phyloP scores from a whole-genome alignment of 768 basidiomycete genomes.

The Agaricus subrufescens region DNA sequence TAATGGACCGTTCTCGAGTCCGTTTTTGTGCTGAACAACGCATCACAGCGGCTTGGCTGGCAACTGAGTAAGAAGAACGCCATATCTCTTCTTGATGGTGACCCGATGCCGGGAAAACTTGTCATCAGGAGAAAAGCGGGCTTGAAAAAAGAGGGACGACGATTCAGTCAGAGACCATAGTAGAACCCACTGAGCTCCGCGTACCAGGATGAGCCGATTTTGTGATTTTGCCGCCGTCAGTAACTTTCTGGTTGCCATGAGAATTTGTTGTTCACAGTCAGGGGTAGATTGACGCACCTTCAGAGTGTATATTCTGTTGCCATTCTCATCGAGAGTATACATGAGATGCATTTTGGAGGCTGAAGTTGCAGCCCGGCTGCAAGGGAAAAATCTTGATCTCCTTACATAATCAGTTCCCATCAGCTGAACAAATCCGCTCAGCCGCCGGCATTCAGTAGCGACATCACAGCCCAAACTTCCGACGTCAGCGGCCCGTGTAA shows the following conservation, averaged over 20 bases:
- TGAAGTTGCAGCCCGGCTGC: not conserved
- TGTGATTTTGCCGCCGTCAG: conserved; percentile 74
- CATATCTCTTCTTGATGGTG: conserved; percentile 91
- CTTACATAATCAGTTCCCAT: conserved; percentile 5
- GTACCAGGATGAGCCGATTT: conserved; percentile 97
- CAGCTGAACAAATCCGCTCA: not conserved
- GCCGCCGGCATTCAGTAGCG: too few relatives aligned
- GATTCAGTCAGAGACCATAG: conserved; percentile 2
- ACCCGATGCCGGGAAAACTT: conserved; percentile 98
- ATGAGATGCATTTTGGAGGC: conserved; percentile 84
- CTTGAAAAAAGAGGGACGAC: conserved; percentile 31
- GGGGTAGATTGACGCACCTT: conserved; percentile 53
- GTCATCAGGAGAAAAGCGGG: conserved; percentile 98
- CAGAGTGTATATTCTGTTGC: conserved; percentile 87
- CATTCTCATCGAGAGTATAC: conserved; percentile 78
- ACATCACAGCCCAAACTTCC: too few relatives aligned
- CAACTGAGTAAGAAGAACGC: conserved; percentile 84
- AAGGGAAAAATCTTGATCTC: not conserved
- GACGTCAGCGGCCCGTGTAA: too few relatives aligned
- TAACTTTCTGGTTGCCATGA: conserved; percentile 64
- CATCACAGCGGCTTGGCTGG: conserved; percentile 82
- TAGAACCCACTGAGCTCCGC: conserved; percentile 15
- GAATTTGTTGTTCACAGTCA: not conserved
- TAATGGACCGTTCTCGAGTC: too few relatives aligned
- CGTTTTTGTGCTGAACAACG: not conserved